Evolutionary conservation across 2,329 filamentous ascomycete species (phyloP).

Genomic region (Arthrobotrys pseudoclavata): DNA sequence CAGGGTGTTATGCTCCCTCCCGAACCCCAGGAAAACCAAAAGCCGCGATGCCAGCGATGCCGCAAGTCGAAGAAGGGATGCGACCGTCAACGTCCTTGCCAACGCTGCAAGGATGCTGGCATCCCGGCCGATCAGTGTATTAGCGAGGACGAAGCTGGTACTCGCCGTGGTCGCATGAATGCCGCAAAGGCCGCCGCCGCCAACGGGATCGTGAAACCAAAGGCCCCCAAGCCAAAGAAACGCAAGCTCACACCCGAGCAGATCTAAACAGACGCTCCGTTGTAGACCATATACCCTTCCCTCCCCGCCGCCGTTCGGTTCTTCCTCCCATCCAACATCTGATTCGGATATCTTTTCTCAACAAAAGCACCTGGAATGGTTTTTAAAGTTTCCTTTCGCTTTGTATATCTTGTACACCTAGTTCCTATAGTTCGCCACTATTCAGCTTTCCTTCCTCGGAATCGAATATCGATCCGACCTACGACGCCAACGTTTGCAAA

Average conservation of each 20-base stretch:
- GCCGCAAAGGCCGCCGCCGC: constrained; percentile 75
- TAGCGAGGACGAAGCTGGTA: constrained; percentile 97
- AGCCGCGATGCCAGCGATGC: constrained; percentile 97
- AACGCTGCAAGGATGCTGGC: constrained; percentile 94
- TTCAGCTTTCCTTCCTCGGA: constrained; percentile 1
- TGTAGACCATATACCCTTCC: background rate
- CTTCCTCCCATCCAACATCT: constrained; percentile 5
- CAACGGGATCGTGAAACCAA: constrained; percentile 64
- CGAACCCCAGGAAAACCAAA: constrained; percentile 74
- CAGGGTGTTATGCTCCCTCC: constrained; percentile 56
- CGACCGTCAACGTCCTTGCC: constrained; percentile 94
- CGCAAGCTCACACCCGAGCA: constrained; percentile 52
- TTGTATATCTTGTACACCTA: constrained; percentile 56
- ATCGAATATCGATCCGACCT: constrained; percentile 25
- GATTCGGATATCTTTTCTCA: constrained; percentile 13
- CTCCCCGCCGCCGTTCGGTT: constrained; percentile 1
- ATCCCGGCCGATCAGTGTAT: constrained; percentile 93
- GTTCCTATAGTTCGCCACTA: constrained; percentile 21
- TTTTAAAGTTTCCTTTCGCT: constrained; percentile 33
- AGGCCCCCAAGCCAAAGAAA: constrained; percentile 63
- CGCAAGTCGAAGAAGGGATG: constrained; percentile 99
- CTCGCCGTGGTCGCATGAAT: constrained; percentile 92
- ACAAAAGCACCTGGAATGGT: constrained; percentile 43
- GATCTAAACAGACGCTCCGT: constrained; percentile 46
- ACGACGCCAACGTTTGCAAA: constrained; percentile 44